A percentile compares a stretch with the other conserved stretches of the same genome.
Evolutionary conservation across 805 yeast species (phyloP).

Genomic region (Metschnikowia cerradonensis): DNA sequence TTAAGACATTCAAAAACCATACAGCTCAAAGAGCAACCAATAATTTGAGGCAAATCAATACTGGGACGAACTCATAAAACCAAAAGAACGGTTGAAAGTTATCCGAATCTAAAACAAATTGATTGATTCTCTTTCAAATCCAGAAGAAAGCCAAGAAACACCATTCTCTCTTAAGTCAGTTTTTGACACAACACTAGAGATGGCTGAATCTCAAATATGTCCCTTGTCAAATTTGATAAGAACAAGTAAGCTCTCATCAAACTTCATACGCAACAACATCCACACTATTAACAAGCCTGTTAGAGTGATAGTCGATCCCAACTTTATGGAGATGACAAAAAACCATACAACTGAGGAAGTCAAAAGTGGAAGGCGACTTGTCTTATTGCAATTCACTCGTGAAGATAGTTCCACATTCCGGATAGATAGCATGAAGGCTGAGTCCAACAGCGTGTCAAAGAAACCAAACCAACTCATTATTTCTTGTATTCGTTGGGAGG

Average conservation of each 20-base stretch:
- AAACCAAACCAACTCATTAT: conserved; percentile 43
- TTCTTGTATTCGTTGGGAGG: conserved; percentile 58
- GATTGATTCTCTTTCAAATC: neutral
- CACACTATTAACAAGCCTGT: conserved; percentile 26
- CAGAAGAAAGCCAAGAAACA: neutral
- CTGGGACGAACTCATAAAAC: neutral
- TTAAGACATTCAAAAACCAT: neutral
- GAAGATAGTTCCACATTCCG: conserved; percentile 17
- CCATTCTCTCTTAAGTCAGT: neutral
- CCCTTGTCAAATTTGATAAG: conserved; percentile 9
- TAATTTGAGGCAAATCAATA: neutral
- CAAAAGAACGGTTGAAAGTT: neutral
- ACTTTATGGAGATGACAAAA: conserved; percentile 33
- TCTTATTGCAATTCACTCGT: conserved; percentile 37
- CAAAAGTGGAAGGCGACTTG: conserved; percentile 43
- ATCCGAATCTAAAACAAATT: neutral
- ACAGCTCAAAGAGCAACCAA: neutral
- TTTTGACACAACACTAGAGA: neutral
- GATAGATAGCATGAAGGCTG: conserved; percentile 7
- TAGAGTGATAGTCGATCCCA: conserved; percentile 26
- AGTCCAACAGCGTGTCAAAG: conserved; percentile 36
- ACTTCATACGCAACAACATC: conserved; percentile 15
- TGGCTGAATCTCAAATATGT: conserved; percentile 1
- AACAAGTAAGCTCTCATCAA: conserved; percentile 16
- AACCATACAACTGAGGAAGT: conserved; percentile 48